Evolutionary conservation across 2,329 filamentous ascomycete genomes (phyloP).

Genomic region (Diaporthe sp.): DNA sequence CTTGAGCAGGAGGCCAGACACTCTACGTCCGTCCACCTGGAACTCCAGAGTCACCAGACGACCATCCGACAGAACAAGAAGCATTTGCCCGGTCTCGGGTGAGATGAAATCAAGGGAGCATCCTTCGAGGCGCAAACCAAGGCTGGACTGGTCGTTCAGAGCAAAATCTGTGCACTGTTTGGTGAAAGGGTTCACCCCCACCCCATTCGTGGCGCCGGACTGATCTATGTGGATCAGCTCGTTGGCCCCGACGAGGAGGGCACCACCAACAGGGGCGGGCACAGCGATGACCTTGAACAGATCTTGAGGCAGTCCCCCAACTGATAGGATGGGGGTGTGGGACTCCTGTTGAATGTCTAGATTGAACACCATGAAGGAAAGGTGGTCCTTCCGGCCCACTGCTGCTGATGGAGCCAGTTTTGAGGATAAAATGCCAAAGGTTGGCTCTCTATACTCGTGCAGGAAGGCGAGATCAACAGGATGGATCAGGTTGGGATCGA

Average conservation of each 20-base stretch:
- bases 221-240: slow-evolving; percentile 96
- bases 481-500: slow-evolving; percentile 88
- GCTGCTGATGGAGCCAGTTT: slow-evolving; percentile 78
- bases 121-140: slow-evolving; percentile 83
- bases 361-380: slow-evolving; percentile 94
- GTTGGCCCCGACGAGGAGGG: slow-evolving; percentile 86
- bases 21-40: slow-evolving; percentile 87
- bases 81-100: slow-evolving; percentile 80
- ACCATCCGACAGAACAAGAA: slow-evolving; percentile 84
- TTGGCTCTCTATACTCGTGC: slow-evolving; percentile 97
- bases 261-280: slow-evolving; percentile 87
- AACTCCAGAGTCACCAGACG: slow-evolving; percentile 82
- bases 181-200: slow-evolving; percentile 92
- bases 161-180: slow-evolving; percentile 85
- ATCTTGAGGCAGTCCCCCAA: slow-evolving; percentile 87
- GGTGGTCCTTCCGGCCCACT: slow-evolving; percentile 84
- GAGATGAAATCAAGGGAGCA: slow-evolving; percentile 82
- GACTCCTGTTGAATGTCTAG: slow-evolving; percentile 93
- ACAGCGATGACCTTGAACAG: slow-evolving; percentile 85
- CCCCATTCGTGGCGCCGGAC: slow-evolving; percentile 90
- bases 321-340: slow-evolving; percentile 91
- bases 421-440: slow-evolving; percentile 92
- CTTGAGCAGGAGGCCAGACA: slow-evolving; percentile 85
- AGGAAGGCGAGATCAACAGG: slow-evolving; percentile 93
- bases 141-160: slow-evolving; percentile 85